These are phyloP conservation scores for Ceratobasidium sp. DNA, from an alignment of 1,284 basidiomycete species.

Conservation along the genomic window DNA sequence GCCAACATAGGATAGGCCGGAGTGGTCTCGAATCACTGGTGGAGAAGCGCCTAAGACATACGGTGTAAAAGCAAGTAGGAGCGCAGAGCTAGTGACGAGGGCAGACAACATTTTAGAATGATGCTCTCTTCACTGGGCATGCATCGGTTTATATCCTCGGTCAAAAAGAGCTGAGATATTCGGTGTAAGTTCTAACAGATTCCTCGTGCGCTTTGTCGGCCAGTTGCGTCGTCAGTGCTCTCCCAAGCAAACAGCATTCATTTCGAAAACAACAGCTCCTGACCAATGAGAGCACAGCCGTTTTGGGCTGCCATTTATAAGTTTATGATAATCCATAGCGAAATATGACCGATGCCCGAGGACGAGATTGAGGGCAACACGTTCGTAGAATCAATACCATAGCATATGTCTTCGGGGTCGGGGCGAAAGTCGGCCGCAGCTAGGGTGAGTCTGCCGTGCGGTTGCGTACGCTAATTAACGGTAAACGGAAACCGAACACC, in stretches of 20 bases:
- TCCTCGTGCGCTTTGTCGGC: background rate
- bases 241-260: background rate
- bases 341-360: background rate
- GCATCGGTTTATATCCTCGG: conserved; percentile 1
- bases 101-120: background rate
- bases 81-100: background rate
- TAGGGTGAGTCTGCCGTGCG: background rate
- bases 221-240: background rate
- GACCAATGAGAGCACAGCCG: too few relatives aligned
- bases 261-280: too few relatives aligned
- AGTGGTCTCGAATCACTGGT: background rate
- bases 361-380: background rate
- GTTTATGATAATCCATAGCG: too few relatives aligned
- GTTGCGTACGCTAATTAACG: background rate
- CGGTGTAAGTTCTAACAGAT: background rate
- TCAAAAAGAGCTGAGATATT: background rate
- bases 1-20: conserved; percentile 39
- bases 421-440: background rate
- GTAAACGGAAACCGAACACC: background rate
- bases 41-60: background rate
- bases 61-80: background rate
- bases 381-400: background rate
- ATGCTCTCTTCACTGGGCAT: background rate
- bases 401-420: background rate
- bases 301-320: too few relatives aligned